Evolutionary conservation across 768 basidiomycete genomes (phyloP), one percentile per base, ranked within the genome.

Genomic region (Daedaleopsis sinensis): DNA sequence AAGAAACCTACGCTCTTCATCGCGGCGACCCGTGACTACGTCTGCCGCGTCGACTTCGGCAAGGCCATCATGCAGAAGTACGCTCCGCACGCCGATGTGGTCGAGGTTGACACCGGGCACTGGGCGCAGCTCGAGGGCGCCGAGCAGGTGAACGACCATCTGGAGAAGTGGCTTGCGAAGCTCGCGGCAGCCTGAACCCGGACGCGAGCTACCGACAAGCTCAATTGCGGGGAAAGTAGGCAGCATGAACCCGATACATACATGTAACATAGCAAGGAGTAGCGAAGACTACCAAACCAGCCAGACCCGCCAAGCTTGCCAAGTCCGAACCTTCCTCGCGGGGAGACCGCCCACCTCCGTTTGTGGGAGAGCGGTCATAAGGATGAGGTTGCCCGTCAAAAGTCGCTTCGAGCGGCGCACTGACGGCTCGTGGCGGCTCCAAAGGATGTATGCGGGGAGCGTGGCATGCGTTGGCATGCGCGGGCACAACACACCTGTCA

Each of bases 401-500:
- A 99, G 84, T 16, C 96, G 90, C 69, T 99, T 98, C 0, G 92
- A 94, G 10, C 94, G 88, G 3, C 97, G 96, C 2, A 94, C 84
- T 1, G 92, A 90, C 1, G 87, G 80, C 23, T 91, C 87, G 62
- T 94, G 84, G 10, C 96, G 89, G 36, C 94, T 95, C 96, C n/a
- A n/a, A n/a, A n/a, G 64, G n/a, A 1, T 32, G 23, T 24, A n/a
- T 32, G 27, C 7, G 27, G n/a, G n/a, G n/a, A n/a, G n/a, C n/a
- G n/a, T n/a, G n/a, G n/a, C n/a, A n/a, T n/a, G n/a, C n/a, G n/a
- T n/a, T n/a, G n/a, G n/a, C n/a, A n/a, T n/a, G n/a, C n/a, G n/a
- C n/a, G n/a, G n/a, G n/a, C n/a, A n/a, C n/a, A n/a, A n/a, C n/a
- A n/a, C n/a, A n/a, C n/a, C n/a, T n/a, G n/a, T n/a, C n/a, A n/a